Conservation (phyloP, 164 flowering plant genomes). For the Aristolochia californica region DNA sequence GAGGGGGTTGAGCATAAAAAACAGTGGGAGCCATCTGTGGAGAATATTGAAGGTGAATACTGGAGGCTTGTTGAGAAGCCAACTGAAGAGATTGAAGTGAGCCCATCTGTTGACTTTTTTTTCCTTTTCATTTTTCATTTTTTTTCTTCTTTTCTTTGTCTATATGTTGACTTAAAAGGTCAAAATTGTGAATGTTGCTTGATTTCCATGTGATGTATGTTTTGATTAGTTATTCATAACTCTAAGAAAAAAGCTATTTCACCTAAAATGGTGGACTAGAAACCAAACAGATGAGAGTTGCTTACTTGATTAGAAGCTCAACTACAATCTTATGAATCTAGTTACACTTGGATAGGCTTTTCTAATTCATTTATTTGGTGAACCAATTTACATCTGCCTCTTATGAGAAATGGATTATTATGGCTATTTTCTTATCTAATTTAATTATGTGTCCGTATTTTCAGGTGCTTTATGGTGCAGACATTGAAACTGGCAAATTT, state of each 20-base stretch:
- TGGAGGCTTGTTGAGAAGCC: conserved; percentile 68
- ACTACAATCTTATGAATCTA: too few relatives aligned
- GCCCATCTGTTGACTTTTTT: neutral
- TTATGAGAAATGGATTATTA: too few relatives aligned
- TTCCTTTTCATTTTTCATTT: too few relatives aligned
- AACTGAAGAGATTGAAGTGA: conserved; percentile 74
- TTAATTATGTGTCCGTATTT: conserved; percentile 1
- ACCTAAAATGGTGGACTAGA: neutral
- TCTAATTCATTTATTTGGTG: too few relatives aligned
- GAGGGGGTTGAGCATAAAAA: conserved; percentile 18
- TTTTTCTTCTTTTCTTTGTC: too few relatives aligned
- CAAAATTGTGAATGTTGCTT: too few relatives aligned
- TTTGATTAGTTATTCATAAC: too few relatives aligned
- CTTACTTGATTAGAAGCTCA: too few relatives aligned
- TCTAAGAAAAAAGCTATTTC: neutral
- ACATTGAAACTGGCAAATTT: conserved; percentile 31
- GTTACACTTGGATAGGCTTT: too few relatives aligned
- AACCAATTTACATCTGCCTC: neutral
- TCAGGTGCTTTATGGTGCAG: conserved; percentile 58
- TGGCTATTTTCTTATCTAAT: neutral
- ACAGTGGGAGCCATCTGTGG: conserved; percentile 46
- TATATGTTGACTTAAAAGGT: too few relatives aligned
- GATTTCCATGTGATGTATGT: too few relatives aligned
- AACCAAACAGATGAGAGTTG: too few relatives aligned
- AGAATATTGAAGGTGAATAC: conserved; percentile 73